Percentiles rank a stretch among this genome's conserved stretches.
Conservation (phyloP, 176 grass and related monocot genomes). For the Carex parvula region DNA sequence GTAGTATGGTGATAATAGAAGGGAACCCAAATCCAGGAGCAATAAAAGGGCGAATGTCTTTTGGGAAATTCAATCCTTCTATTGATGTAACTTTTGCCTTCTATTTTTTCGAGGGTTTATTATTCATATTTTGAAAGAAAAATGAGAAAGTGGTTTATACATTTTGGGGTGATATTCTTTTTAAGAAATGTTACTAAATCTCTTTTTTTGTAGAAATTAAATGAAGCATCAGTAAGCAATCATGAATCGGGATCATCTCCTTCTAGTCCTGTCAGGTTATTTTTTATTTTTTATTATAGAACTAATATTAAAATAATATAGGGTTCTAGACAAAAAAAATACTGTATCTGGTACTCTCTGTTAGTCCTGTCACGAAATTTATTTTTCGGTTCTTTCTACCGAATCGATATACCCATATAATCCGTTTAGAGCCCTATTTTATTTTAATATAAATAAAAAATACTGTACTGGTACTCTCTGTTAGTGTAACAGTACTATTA, state of each 20-base stretch:
- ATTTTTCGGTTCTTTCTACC: no score
- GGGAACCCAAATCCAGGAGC: conserved; percentile 82
- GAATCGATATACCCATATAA: no score
- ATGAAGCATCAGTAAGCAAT: conserved; percentile 49
- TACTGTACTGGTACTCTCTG: no score
- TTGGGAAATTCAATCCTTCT: conserved; percentile 79
- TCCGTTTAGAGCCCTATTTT: no score
- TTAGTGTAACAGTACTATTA: no score
- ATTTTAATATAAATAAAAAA: no score
- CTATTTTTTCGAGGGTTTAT: conserved; percentile 18
- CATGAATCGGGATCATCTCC: conserved; percentile 41
- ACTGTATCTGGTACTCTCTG: no score
- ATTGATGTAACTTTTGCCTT: conserved; percentile 64
- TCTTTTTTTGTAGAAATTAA: conserved; percentile 84
- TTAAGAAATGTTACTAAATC: not conserved
- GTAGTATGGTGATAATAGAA: conserved; percentile 89
- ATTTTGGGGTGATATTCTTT: not conserved
- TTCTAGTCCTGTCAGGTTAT: conserved; percentile 32
- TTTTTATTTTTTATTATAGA: not conserved
- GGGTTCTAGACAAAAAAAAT: no score
- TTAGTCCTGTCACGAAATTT: no score
- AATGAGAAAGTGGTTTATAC: not conserved
- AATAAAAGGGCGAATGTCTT: conserved; percentile 80
- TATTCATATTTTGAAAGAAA: conserved; percentile 13
- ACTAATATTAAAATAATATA: no score